A percentile compares a stretch with the other conserved stretches of the same genome.
Evolutionary conservation across 176 grass and related monocot genomes (phyloP).

Genomic region (Microstegium vimineum): DNA sequence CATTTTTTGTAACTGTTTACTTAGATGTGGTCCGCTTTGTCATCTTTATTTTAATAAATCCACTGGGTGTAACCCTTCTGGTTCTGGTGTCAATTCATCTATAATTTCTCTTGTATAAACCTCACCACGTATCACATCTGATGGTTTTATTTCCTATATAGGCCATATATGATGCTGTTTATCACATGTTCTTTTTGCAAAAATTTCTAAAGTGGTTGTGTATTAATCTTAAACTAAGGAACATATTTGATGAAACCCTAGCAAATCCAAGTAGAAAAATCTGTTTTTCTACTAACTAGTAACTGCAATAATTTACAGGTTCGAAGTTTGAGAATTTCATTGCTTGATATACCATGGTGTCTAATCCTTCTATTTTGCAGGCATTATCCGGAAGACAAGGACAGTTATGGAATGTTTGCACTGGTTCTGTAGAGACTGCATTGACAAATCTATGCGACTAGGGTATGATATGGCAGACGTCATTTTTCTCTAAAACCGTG

Average conservation of each 20-base stretch:
- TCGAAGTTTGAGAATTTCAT: neutral
- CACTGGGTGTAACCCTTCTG: neutral
- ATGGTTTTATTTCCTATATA: slow-evolving; percentile 16
- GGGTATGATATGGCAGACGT: slow-evolving; percentile 49
- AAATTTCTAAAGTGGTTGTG: neutral
- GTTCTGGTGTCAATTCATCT: neutral
- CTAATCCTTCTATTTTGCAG: slow-evolving; percentile 24
- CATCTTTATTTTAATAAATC: neutral
- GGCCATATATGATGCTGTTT: neutral
- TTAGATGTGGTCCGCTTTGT: neutral
- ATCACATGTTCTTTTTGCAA: neutral
- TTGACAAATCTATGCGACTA: slow-evolving; percentile 81
- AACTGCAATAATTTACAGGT: neutral
- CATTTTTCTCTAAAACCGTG: neutral
- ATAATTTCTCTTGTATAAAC: neutral
- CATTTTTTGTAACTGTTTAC: neutral
- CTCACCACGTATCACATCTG: neutral
- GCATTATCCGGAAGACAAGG: slow-evolving; percentile 73
- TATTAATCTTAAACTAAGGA: neutral
- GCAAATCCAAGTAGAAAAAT: neutral
- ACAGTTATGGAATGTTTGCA: slow-evolving; percentile 86
- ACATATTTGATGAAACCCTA: neutral
- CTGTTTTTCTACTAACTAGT: neutral
- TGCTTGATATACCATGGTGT: neutral
- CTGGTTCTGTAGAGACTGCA: slow-evolving; percentile 75